Evolutionary conservation across 148 eudicot species (phyloP).

Genomic region (Rheum nobile): DNA sequence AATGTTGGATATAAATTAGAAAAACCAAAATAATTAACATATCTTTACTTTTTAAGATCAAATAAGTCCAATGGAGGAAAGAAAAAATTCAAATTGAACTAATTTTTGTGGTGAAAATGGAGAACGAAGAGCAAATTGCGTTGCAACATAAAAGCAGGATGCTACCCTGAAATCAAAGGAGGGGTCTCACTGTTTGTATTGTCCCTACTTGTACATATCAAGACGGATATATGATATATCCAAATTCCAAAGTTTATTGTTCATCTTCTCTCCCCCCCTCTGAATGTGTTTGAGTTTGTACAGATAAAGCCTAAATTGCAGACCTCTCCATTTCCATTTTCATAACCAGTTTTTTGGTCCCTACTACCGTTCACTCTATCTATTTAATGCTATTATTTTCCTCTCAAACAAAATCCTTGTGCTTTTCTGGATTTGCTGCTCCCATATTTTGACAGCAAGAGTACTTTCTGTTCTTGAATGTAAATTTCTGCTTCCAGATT

Average conservation of each 20-base stretch:
- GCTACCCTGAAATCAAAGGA: not conserved
- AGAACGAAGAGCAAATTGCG: not conserved
- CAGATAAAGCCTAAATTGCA: not conserved
- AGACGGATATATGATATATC: conserved; percentile 1
- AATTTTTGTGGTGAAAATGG: too few species aligned
- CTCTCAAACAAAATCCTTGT: too few species aligned
- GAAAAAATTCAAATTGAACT: too few species aligned
- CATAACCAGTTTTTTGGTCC: not conserved
- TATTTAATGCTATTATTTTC: not conserved
- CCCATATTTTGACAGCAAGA: not conserved
- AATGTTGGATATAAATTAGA: too few species aligned
- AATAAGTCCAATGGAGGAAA: too few species aligned
- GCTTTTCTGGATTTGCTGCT: too few species aligned
- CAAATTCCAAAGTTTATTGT: not conserved
- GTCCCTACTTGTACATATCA: not conserved
- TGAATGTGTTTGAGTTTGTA: not conserved
- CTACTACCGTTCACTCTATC: not conserved
- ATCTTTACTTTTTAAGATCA: too few species aligned
- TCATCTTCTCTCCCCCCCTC: not conserved
- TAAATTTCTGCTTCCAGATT: not conserved
- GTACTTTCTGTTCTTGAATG: not conserved
- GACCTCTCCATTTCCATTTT: not conserved
- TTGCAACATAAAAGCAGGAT: not conserved
- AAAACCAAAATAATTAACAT: too few species aligned
- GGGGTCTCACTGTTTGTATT: not conserved